A percentile compares a stretch with the other conserved stretches of the same genome.
phyloP scores from a whole-genome alignment of 306 rosid species.

The Acacia crassicarpa region DNA sequence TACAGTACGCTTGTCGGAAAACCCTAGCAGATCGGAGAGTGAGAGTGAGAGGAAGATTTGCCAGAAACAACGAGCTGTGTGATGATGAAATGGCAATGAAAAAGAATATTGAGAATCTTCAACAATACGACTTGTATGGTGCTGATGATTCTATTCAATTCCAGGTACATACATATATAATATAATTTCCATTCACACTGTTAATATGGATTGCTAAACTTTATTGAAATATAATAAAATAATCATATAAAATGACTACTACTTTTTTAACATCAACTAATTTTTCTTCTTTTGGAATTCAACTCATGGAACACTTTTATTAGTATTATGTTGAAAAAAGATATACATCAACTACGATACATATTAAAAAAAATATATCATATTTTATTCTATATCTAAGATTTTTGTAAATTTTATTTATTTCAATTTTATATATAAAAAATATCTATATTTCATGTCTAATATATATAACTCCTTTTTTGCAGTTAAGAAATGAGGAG shows the following conservation, averaged over 20 bases:
- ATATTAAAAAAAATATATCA: neutral
- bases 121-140: constrained; percentile 39
- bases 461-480: neutral
- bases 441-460: neutral
- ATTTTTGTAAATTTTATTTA: neutral
- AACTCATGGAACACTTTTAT: neutral
- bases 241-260: neutral
- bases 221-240: neutral
- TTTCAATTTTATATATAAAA: neutral
- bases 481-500: constrained; percentile 69
- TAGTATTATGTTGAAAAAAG: neutral
- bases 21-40: constrained; percentile 92
- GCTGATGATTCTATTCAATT: constrained; percentile 43
- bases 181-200: constrained; percentile 24
- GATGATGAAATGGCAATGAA: constrained; percentile 42
- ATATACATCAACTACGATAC: neutral
- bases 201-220: constrained; percentile 1
- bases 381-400: no score
- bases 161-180: constrained; percentile 35
- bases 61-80: constrained; percentile 66
- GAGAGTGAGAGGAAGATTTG: constrained; percentile 95
- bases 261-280: neutral
- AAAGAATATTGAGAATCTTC: constrained; percentile 33
- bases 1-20: constrained; percentile 94
- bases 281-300: neutral